Conservation (phyloP, 495 filamentous ascomycete species). For the Lasiosphaeria ovina region DNA sequence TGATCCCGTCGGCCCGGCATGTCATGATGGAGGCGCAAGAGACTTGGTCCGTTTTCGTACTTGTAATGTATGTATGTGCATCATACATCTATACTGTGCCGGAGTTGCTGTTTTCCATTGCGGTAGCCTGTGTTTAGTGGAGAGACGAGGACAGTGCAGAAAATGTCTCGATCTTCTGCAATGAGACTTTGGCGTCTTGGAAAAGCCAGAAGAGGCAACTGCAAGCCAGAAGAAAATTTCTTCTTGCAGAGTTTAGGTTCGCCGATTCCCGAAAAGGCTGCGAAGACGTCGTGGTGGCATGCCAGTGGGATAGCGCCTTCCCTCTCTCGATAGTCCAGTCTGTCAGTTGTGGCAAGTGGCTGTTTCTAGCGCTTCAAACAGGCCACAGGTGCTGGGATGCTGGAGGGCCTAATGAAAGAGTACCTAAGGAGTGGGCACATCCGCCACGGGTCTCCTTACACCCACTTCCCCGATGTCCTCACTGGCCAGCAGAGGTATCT, state of each 20-base stretch:
- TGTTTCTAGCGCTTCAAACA: not conserved
- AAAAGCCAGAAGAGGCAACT: constrained; percentile 1
- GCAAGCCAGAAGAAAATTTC: not conserved
- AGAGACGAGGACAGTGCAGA: not conserved
- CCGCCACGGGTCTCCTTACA: not conserved
- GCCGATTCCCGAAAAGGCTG: not conserved
- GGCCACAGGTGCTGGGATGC: constrained; percentile 3
- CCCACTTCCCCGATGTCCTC: not conserved
- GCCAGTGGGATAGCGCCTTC: not conserved
- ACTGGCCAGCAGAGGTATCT: not conserved
- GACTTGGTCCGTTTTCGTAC: no score
- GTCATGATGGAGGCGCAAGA: no score
- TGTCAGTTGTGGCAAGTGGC: not conserved
- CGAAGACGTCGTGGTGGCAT: no score
- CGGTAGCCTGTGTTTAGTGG: not conserved
- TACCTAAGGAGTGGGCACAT: constrained; percentile 8
- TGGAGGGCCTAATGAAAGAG: not conserved
- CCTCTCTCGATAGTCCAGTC: not conserved
- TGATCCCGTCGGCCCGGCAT: no score
- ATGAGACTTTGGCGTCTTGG: not conserved
- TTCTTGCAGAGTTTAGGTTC: not conserved
- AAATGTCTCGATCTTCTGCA: not conserved
- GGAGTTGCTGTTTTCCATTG: no score
- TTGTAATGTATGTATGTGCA: no score
- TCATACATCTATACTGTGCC: no score